Evolutionary conservation across 2,329 filamentous ascomycete genomes (phyloP), one percentile per base, ranked within the genome.

Genomic region (Botrytis porri): DNA sequence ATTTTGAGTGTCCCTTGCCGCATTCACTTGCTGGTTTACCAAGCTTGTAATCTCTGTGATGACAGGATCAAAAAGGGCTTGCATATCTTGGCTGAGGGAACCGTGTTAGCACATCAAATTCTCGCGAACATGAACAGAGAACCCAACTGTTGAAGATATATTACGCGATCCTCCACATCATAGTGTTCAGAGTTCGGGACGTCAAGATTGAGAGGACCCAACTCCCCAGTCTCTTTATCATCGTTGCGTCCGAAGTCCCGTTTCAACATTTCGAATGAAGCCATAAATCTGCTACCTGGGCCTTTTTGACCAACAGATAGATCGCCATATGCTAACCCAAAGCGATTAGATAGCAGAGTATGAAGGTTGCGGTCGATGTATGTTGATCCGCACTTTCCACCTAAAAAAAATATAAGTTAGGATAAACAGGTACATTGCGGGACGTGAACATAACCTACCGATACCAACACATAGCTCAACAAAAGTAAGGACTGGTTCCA

Each of bases 311-410:
- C 3, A 62, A 54, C 60, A 32, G 74, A 37, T 43, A 78, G 8
- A 29, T 75, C 57, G 41, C 76, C 74, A 70, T 77, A 78, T 3
- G 48, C 57, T 4, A 35, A 16, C 4, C 77, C 77, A n/a, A 78
- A 79, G 20, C 75, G 65, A 25, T 74, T 37, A 1, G 74, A 75
- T 9, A 79, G 73, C 4, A 79, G 22, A 2, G 69, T 2, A 48
- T 78, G 75, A 8, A 79, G 54, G 45, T 78, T 79, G 1, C 78
- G 76, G 69, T 79, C 77, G 4, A 79, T 77, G 57, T 75, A 73
- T 35, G 77, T 78, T 5, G 77, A 75, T 1, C 77, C 77, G 29
- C 77, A 78, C 59, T 79, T 79, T 7, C 75, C 77, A 66, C 77
- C n/a, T n/a, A n/a, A n/a, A n/a, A n/a, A n/a, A n/a, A n/a, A n/a